phyloP scores from a whole-genome alignment of 2,329 filamentous ascomycete species.

The Laburnicola sp. region DNA sequence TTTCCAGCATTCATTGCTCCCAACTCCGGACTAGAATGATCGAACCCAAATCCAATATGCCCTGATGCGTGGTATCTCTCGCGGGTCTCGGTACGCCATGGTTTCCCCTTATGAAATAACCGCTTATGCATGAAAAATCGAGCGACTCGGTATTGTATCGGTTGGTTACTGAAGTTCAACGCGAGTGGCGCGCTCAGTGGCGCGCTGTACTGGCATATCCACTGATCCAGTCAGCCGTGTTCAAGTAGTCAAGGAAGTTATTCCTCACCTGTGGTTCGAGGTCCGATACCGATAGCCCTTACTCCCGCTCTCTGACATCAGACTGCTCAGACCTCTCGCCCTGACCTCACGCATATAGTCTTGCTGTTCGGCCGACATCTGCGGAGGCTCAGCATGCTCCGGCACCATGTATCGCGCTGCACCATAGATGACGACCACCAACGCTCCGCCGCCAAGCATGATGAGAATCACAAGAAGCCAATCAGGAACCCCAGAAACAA shows the following conservation, averaged over 20 bases:
- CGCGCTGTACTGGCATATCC: background rate
- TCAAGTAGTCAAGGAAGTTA: background rate
- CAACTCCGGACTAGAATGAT: too few species aligned
- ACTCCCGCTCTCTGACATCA: conserved; percentile 6
- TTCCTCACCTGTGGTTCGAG: conserved; percentile 3
- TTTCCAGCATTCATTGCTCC: too few species aligned
- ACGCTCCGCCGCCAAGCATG: conserved; percentile 29
- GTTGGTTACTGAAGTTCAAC: background rate
- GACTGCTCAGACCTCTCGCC: conserved; percentile 23
- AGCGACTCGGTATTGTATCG: background rate
- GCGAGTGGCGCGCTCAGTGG: background rate
- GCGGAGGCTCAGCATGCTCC: conserved; percentile 9
- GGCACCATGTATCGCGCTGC: conserved; percentile 24
- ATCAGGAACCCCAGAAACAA: conserved; percentile 32
- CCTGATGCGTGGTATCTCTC: background rate
- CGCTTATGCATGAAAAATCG: background rate
- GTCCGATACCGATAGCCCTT: background rate
- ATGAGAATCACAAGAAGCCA: conserved; percentile 34
- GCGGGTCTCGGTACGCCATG: background rate
- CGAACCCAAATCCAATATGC: background rate
- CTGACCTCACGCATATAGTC: conserved; percentile 41
- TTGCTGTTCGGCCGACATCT: conserved; percentile 30
- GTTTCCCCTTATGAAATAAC: background rate
- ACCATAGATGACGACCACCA: conserved; percentile 28
- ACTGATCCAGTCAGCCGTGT: background rate